Conservation (phyloP, 2,329 filamentous ascomycete genomes). For the Ceratocystis alfenasii region DNA sequence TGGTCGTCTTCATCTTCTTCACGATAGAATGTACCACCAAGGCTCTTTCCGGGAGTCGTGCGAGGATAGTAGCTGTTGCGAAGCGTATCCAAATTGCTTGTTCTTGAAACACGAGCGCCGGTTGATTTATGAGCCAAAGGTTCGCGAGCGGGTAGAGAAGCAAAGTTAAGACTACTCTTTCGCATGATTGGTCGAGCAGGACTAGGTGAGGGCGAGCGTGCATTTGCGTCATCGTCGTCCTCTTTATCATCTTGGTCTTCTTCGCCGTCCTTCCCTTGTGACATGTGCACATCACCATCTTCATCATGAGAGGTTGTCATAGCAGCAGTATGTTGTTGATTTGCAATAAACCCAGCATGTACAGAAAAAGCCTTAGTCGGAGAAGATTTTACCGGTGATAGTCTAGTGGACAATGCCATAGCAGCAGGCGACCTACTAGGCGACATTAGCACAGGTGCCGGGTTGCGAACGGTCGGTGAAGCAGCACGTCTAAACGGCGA, state of each 20-base stretch:
- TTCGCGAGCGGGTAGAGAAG: slow-evolving; percentile 80
- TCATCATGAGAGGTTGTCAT: slow-evolving; percentile 15
- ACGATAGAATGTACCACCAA: slow-evolving; percentile 42
- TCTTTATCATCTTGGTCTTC: slow-evolving; percentile 24
- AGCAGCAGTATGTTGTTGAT: not conserved
- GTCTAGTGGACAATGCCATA: slow-evolving; percentile 2
- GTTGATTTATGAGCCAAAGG: slow-evolving; percentile 79
- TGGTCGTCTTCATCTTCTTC: slow-evolving; percentile 42
- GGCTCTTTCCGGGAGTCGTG: slow-evolving; percentile 60
- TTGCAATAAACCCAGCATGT: not conserved
- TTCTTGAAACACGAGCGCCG: slow-evolving; percentile 58
- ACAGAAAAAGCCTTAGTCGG: not conserved
- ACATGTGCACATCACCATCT: slow-evolving; percentile 20
- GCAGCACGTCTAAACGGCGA: slow-evolving; percentile 13
- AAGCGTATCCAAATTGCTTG: slow-evolving; percentile 64
- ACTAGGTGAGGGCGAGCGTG: slow-evolving; percentile 58
- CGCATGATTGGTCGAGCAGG: slow-evolving; percentile 65
- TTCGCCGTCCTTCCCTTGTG: slow-evolving; percentile 17
- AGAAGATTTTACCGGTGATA: slow-evolving; percentile 13
- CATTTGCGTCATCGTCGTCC: slow-evolving; percentile 40
- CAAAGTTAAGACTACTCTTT: slow-evolving; percentile 92
- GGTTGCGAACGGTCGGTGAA: slow-evolving; percentile 8
- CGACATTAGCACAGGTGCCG: not conserved
- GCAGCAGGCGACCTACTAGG: not conserved
- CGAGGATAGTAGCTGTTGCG: slow-evolving; percentile 63